Evolutionary conservation across 202 grass and related monocot species (phyloP), one percentile per base, ranked within the genome.

Genomic region (Sporobolus alterniflorus): DNA sequence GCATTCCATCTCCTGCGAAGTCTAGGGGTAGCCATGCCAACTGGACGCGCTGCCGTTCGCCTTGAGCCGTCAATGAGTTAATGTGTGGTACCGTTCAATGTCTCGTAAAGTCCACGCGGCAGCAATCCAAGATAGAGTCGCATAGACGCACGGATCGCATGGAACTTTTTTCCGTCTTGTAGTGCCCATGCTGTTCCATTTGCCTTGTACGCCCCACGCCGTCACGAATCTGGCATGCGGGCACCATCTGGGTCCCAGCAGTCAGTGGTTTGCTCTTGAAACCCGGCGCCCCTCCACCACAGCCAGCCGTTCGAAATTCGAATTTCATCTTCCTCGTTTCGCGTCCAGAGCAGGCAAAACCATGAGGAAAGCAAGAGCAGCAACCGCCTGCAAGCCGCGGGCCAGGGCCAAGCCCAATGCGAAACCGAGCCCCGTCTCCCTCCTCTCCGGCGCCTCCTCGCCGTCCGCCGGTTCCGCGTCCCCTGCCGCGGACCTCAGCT

Each of bases 301-400:
- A 16, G 7, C 52, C 13, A 12, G 13, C 77, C 36, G 24, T 80
- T 80, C 48, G 21, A 69, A 80, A 69, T 80, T 80, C 50, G 41
- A 80, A 80, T 31, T 68, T 43, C 64, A 6, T 57, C 49, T 14
- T 80, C 9, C 51, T 57, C 49, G 42, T 15, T 70, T 46, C 41
- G 67, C 24, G 17, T 46, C 66, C 3, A 14, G 11, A 26, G 22
- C 56, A 30, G 5, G 2, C 2, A 29, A 22, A 25, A 43, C 81
- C 20, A 89, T 85, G 82, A 75, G 64, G 76, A 89, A 84, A 73
- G 82, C 90, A 87, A 94, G 84, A 84, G 86, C 88, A 66, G 59
- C 62, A 3, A 49, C 68, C 6, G 30, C 75, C 3, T 49, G 75
- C 15, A 75, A 76, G 51, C 67, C 74, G 5, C 72, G 83, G 71